Conservation (phyloP, 1,284 basidiomycete genomes). For the Ustilago curta region DNA sequence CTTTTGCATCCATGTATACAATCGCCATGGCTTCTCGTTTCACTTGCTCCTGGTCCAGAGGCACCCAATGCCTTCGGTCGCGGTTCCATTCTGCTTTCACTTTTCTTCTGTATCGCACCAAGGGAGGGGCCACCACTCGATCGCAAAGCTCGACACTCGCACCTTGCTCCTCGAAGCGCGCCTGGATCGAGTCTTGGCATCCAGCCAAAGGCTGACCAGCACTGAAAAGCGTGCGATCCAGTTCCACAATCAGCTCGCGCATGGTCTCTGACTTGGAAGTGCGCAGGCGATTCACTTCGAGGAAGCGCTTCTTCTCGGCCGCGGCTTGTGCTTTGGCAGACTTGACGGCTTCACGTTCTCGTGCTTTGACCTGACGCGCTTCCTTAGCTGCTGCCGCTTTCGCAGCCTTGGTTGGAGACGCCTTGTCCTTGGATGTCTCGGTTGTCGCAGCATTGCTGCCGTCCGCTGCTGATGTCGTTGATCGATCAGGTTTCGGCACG, state of each 20-base stretch:
- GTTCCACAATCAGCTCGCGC: slow-evolving; percentile 46
- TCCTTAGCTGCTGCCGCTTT: slow-evolving; percentile 21
- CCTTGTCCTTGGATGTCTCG: not conserved
- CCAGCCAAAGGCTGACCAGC: slow-evolving; percentile 22
- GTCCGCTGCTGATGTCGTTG: not conserved
- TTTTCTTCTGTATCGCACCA: slow-evolving; percentile 35
- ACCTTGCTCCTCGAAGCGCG: slow-evolving; percentile 33
- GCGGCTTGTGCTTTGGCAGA: slow-evolving; percentile 19
- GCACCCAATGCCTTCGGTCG: slow-evolving; percentile 36
- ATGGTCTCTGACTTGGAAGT: slow-evolving; percentile 49
- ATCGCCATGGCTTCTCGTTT: slow-evolving; percentile 26
- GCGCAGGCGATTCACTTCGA: slow-evolving; percentile 48
- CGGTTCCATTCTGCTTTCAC: slow-evolving; percentile 34
- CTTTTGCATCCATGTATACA: slow-evolving; percentile 36
- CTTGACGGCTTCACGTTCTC: slow-evolving; percentile 37
- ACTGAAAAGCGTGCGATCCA: slow-evolving; percentile 36
- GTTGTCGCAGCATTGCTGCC: not conserved
- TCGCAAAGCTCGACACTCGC: slow-evolving; percentile 33
- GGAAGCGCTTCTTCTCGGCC: slow-evolving; percentile 42
- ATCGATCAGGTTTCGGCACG: not conserved
- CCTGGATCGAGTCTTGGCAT: slow-evolving; percentile 18
- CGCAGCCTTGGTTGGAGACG: slow-evolving; percentile 10
- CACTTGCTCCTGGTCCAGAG: slow-evolving; percentile 28
- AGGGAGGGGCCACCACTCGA: slow-evolving; percentile 24
- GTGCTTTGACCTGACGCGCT: slow-evolving; percentile 32